These are phyloP conservation scores for Neurospora hispaniola DNA, from an alignment of 495 filamentous ascomycete species.

Conservation along the genomic window DNA sequence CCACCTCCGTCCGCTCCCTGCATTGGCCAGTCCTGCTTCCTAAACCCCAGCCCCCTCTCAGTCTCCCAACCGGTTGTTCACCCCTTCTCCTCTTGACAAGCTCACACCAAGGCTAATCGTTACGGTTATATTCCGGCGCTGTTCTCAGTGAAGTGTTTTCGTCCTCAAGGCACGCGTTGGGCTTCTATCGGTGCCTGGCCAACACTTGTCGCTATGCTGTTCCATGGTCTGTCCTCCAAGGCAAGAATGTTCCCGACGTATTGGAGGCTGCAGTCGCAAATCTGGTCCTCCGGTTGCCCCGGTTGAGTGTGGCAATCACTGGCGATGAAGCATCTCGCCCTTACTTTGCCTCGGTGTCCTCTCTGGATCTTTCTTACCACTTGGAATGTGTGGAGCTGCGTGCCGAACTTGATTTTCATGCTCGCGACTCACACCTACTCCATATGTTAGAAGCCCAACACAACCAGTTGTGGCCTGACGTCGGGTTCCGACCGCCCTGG, in stretches of 20 bases:
- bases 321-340: constrained; percentile 20
- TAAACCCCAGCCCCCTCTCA: not conserved
- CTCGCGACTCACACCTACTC: constrained; percentile 10
- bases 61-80: not conserved
- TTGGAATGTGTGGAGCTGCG: constrained; percentile 13
- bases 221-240: constrained; percentile 1
- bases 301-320: constrained; percentile 21
- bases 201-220: constrained; percentile 23
- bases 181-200: constrained; percentile 24
- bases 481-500: constrained; percentile 21
- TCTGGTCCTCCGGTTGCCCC: constrained; percentile 20
- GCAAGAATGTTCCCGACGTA: not conserved
- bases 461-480: constrained; percentile 14
- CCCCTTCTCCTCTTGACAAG: not conserved
- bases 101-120: not conserved
- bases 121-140: not conserved
- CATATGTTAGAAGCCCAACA: constrained; percentile 13
- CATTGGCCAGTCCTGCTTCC: not conserved
- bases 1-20: not conserved
- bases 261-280: constrained; percentile 21
- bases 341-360: constrained; percentile 17
- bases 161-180: constrained; percentile 19
- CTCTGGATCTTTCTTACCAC: constrained; percentile 20
- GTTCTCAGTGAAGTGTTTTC: constrained; percentile 18
- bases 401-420: not conserved